phyloP scores from a whole-genome alignment of 768 basidiomycete species.

The Auriscalpium vulgare region DNA sequence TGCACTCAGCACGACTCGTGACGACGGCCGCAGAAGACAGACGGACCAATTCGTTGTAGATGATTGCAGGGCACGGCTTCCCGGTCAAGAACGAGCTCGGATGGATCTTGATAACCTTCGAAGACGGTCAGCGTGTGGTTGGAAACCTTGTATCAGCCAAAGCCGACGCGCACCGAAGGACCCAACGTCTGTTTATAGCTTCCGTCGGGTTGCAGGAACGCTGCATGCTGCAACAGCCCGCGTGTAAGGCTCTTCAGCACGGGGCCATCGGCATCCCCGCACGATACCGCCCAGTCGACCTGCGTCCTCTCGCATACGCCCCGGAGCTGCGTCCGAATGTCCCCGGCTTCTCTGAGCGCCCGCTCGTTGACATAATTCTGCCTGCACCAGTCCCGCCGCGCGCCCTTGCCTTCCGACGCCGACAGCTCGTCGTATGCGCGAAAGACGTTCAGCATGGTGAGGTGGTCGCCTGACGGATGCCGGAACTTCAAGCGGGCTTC shows the following conservation, averaged over 20 bases:
- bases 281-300: slow-evolving; percentile 52
- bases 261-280: slow-evolving; percentile 57
- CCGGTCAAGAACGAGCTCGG: slow-evolving; percentile 78
- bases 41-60: slow-evolving; percentile 90
- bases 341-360: slow-evolving; percentile 66
- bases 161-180: slow-evolving; percentile 39
- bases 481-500: slow-evolving; percentile 72
- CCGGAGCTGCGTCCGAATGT: slow-evolving; percentile 75
- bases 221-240: slow-evolving; percentile 79
- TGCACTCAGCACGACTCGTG: no score
- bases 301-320: slow-evolving; percentile 51
- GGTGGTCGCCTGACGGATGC: slow-evolving; percentile 83
- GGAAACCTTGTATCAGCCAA: no score
- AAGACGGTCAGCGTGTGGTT: no score
- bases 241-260: slow-evolving; percentile 65
- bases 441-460: slow-evolving; percentile 82
- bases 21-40: not conserved
- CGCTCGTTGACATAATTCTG: slow-evolving; percentile 79
- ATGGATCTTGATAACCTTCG: slow-evolving; percentile 76
- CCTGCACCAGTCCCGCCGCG: slow-evolving; percentile 71
- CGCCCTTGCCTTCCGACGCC: slow-evolving; percentile 35
- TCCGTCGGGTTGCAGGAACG: slow-evolving; percentile 78
- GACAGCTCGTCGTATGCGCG: slow-evolving; percentile 72
- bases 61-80: slow-evolving; percentile 77
- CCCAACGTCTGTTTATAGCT: slow-evolving; percentile 81